A percentile compares a stretch with the other conserved stretches of the same genome.
These are phyloP conservation scores for Kuraishia hungarica DNA, from an alignment of 805 yeast genomes.

Conservation along the genomic window DNA sequence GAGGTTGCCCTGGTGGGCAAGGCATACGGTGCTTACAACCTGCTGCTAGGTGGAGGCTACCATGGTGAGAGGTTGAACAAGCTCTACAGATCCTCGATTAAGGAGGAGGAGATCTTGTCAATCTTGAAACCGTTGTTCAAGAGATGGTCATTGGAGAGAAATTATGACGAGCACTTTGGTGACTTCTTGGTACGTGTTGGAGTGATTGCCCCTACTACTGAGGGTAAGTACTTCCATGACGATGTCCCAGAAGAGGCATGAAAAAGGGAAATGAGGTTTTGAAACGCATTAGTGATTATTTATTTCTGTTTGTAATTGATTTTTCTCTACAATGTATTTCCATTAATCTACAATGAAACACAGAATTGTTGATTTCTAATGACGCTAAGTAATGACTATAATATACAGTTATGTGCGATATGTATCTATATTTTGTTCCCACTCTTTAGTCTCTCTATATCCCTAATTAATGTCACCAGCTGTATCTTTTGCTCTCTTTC, in stretches of 20 bases:
- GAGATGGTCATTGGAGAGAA: slow-evolving; percentile 89
- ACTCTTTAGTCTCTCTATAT: slow-evolving; percentile 11
- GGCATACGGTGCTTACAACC: slow-evolving; percentile 87
- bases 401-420: not conserved
- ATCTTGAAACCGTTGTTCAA: slow-evolving; percentile 81
- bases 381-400: not conserved
- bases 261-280: not conserved
- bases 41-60: slow-evolving; percentile 94
- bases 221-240: slow-evolving; percentile 93
- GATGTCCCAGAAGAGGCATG: slow-evolving; percentile 75
- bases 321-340: not conserved
- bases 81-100: slow-evolving; percentile 77
- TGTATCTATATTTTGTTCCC: not conserved
- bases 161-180: slow-evolving; percentile 91
- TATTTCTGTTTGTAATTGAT: not conserved
- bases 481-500: slow-evolving; percentile 32
- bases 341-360: not conserved
- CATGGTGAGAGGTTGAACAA: slow-evolving; percentile 90
- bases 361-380: no score
- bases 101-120: slow-evolving; percentile 79
- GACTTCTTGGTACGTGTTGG: slow-evolving; percentile 85
- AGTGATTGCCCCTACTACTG: slow-evolving; percentile 79
- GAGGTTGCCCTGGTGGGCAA: slow-evolving; percentile 95
- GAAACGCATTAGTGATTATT: not conserved
- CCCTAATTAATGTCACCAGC: slow-evolving; percentile 22